These are phyloP conservation scores for Cubamyces lactineus DNA, from an alignment of 768 basidiomycete species.

Conservation along the genomic window DNA sequence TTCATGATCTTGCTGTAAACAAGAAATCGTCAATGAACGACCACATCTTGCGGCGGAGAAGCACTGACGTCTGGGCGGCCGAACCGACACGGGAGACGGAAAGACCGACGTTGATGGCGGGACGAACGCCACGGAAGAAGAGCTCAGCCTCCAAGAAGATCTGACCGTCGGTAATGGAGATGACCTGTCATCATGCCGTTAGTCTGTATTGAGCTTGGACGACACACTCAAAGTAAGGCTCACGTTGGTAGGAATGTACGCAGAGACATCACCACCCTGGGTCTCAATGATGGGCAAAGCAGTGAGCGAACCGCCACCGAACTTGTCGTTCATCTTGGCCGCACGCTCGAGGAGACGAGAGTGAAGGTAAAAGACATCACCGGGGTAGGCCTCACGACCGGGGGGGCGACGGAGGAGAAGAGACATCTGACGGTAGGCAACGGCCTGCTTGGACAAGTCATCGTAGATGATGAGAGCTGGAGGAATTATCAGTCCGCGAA, in stretches of 20 bases:
- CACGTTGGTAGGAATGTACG: slow-evolving; percentile 95
- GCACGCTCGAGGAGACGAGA: slow-evolving; percentile 99
- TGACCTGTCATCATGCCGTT: slow-evolving; percentile 61
- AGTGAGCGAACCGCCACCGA: slow-evolving; percentile 98
- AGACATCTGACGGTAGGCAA: slow-evolving; percentile 99
- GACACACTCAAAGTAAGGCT: slow-evolving; percentile 24
- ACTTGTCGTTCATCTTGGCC: slow-evolving; percentile 99
- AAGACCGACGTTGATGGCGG: slow-evolving; percentile 99
- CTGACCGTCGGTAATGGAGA: slow-evolving; percentile 99
- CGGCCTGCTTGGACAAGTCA: slow-evolving; percentile 99
- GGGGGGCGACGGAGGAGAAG: slow-evolving; percentile 99
- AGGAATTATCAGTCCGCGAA: background rate
- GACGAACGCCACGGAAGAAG: slow-evolving; percentile 99
- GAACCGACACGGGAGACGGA: slow-evolving; percentile 99
- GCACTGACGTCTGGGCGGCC: slow-evolving; percentile 94
- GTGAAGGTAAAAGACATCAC: slow-evolving; percentile 99
- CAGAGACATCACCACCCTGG: slow-evolving; percentile 99
- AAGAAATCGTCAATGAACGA: background rate
- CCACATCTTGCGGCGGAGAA: background rate
- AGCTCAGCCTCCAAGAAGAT: slow-evolving; percentile 99
- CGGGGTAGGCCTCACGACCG: slow-evolving; percentile 99
- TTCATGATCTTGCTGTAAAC: slow-evolving; percentile 92
- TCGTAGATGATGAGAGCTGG: slow-evolving; percentile 97
- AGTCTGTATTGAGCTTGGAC: background rate
- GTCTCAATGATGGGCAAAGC: slow-evolving; percentile 99